These are phyloP conservation scores for Aspergillus thermomutatus DNA, from an alignment of 2,329 filamentous ascomycete species.

Conservation along the genomic window DNA sequence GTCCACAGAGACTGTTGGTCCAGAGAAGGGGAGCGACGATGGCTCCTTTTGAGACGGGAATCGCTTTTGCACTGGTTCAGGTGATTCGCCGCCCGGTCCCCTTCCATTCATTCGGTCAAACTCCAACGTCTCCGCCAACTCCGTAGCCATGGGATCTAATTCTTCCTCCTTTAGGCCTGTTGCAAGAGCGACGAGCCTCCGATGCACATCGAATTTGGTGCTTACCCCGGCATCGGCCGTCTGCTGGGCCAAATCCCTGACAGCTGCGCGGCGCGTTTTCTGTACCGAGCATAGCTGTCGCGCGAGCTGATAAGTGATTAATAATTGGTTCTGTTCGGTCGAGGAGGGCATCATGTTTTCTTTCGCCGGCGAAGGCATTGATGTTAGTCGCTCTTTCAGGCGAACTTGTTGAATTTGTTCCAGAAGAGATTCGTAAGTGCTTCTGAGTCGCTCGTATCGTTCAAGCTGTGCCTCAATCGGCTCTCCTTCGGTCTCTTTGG, in stretches of 20 bases:
- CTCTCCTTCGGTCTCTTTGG: slow-evolving; percentile 37
- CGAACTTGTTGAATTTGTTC: slow-evolving; percentile 41
- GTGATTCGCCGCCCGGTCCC: slow-evolving; percentile 23
- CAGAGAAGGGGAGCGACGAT: slow-evolving; percentile 24
- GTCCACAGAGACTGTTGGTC: slow-evolving; percentile 32
- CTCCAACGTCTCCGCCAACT: slow-evolving; percentile 45
- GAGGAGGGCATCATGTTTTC: slow-evolving; percentile 14
- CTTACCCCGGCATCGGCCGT: slow-evolving; percentile 45
- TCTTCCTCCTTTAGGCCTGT: slow-evolving; percentile 47
- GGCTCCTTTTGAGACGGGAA: slow-evolving; percentile 21
- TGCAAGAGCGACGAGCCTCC: slow-evolving; percentile 45
- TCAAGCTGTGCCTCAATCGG: slow-evolving; percentile 34
- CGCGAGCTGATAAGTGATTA: slow-evolving; percentile 27
- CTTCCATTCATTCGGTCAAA: slow-evolving; percentile 42
- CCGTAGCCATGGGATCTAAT: slow-evolving; percentile 45
- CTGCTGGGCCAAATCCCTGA: slow-evolving; percentile 43
- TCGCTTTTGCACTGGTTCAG: slow-evolving; percentile 26
- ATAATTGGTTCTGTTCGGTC: slow-evolving; percentile 29
- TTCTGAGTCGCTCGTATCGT: slow-evolving; percentile 37
- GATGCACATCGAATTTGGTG: slow-evolving; percentile 46
- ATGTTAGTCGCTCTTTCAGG: slow-evolving; percentile 31
- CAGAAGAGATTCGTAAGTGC: slow-evolving; percentile 40
- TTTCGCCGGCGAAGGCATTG: slow-evolving; percentile 12
- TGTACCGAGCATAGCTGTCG: slow-evolving; percentile 32
- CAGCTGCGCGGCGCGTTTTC: slow-evolving; percentile 30